Evolutionary conservation across 148 eudicot species (phyloP), one percentile per base, ranked within the genome.

Genomic region (Rhododendron griersonianum): DNA sequence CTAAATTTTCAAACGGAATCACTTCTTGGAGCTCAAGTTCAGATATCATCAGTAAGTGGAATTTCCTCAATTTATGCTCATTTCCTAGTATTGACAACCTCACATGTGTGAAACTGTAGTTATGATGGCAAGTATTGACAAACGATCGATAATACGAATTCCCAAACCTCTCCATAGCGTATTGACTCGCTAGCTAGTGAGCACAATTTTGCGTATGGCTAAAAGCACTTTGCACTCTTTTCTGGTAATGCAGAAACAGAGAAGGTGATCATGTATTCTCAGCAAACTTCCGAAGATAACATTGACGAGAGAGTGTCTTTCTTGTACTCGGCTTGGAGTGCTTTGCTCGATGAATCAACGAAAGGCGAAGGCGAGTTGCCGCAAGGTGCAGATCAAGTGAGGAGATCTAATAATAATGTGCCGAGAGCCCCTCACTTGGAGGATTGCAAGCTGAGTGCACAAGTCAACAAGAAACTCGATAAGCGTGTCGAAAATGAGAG

Each of bases 381-480:
- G 3, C 61, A 81, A 74, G 83, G 82, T 69, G 57, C 55, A 51
- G 21, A 77, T 50, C 15, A 53, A 55, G 61, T 55, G 61, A 55
- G 21, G 15, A 86, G 69, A 83, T 76, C 84, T 9, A 1, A 19
- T 16, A 88, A 5, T 5, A 89, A 89, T 78, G 81, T 93, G 41
- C 98, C 95, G 2, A 88, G 85, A 87, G 93, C 96, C 53, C 99
- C 99, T 92, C 99, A 98, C 85, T 85, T 95, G 86, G 95, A 94
- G 89, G 88, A 94, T 81, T 98, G 99, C 91, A 92, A 91, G 83
- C 35, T 86, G 69, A 92, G 74, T 41, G 87, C 45, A 23, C 84
- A 86, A 84, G 81, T 89, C 55, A 95, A 93, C 85, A 79, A 86
- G 47, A 91, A 90, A 28, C 94, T 93, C 35, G 98, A 98, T 90